These are phyloP conservation scores for Capsicum chinense DNA, from an alignment of 257 asterid species.

Conservation along the genomic window DNA sequence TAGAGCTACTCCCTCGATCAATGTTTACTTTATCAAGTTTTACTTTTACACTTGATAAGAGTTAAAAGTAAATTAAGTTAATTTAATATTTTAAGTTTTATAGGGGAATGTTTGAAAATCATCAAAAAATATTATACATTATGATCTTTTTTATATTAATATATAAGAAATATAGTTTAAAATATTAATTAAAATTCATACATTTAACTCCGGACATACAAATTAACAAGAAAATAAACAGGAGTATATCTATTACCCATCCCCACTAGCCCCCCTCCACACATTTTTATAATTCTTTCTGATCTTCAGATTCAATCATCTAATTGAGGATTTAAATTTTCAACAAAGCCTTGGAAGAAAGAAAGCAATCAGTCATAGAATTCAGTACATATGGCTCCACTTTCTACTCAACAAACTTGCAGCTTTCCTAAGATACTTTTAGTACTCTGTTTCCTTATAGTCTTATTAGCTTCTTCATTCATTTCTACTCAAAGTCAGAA, in stretches of 20 bases:
- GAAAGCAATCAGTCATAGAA: not conserved
- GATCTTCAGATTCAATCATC: conserved; percentile 4
- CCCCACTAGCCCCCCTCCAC: not conserved
- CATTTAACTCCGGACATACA: too few species aligned
- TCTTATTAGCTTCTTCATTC: conserved; percentile 52
- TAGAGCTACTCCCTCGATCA: too few species aligned
- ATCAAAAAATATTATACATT: too few species aligned
- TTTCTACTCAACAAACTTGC: conserved; percentile 34
- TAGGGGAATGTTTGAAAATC: too few species aligned
- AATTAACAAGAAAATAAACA: too few species aligned
- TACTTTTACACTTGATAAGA: too few species aligned
- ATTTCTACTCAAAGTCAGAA: conserved; percentile 43
- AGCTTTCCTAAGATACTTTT: conserved; percentile 46
- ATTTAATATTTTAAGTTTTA: too few species aligned
- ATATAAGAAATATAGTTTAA: too few species aligned
- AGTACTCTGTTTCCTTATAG: conserved; percentile 39
- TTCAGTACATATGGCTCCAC: conserved; percentile 63
- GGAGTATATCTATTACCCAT: not conserved
- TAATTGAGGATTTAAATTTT: not conserved
- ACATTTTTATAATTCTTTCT: not conserved
- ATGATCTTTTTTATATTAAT: too few species aligned
- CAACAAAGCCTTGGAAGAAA: not conserved
- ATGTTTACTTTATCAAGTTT: too few species aligned
- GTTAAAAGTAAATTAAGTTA: too few species aligned
- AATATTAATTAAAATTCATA: too few species aligned